Evolutionary conservation across 768 basidiomycete species (phyloP), one percentile per base, ranked within the genome.

Genomic region (Amanita rubescens): DNA sequence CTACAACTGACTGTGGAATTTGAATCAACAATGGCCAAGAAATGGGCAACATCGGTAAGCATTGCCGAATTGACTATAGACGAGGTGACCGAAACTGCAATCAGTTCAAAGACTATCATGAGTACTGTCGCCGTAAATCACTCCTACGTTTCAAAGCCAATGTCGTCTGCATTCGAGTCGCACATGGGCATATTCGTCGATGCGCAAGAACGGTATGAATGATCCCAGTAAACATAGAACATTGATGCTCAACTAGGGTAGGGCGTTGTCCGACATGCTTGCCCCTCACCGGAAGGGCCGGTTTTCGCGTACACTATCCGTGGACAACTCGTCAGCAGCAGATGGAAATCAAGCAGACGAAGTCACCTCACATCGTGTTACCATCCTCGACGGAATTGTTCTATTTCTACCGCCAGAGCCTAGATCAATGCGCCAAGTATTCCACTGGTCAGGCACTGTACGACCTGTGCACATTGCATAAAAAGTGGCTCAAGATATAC

Each of bases 341-440:
- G 67, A 71, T 19, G 69, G 69, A 11, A 67, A 67, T 22, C 69
- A 73, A 25, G 74, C 71, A 11, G 76, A 75, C 2, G 70, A 74
- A 24, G n/a, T 69, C 80, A 0, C 68, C 80, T 1, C 75, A 78
- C n/a, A 71, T 79, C 2, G 90, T 98, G 1, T 77, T 98, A 7
- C 89, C 92, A 0, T 94, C 91, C 0, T 97, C 94, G 0, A 97
- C 94, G 0, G 94, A 98, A 60, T 71, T 99, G 15, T 99, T 98
- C 73, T 96, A 94, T 66, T 93, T 96, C 69, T 98, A 98, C 64
- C 91, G 85, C 0, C 94, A 98, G 66, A 94, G 86, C 52, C 71
- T 99, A 33, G 96, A 98, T 49, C 90, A 94, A 63, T 97, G 95
- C 62, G 87, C 90, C 2, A 94, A 90, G 62, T 73, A 96, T 3